Evolutionary conservation across 441 rosid genomes (phyloP), one percentile per base, ranked within the genome.

Genomic region (Syzygium malaccense): DNA sequence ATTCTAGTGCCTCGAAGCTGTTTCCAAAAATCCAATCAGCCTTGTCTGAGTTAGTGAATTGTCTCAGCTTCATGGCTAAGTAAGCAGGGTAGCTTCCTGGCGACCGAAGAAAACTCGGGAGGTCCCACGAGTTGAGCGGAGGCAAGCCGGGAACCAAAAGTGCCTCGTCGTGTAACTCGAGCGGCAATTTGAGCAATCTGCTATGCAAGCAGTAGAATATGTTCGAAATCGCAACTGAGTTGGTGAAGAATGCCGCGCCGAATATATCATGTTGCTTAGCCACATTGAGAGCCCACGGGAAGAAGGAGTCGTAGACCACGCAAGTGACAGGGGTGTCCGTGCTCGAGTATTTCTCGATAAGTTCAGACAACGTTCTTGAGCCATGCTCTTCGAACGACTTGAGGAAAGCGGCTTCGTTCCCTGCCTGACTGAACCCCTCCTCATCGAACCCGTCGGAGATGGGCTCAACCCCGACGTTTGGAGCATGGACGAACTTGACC

Each of bases 201-300:
- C 49, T 83, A 62, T 91, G 92, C 55, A 93, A 85, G 23, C 91
- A 89, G 86, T 90, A 88, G 87, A 95, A 89, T 60, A 95, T 91
- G 87, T 89, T 91, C 12, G 92, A 93, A 6, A 93, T 95, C 1
- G 95, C 79, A 20, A 94, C 93, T 10, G 94, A 94, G 80, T 96
- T 96, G 30, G 98, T 97, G 68, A 96, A 95, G 89, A 96, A 97
- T 15, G 94, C 57, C 18, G 95, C 97, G 6, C 95, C 97, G 20
- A 89, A 91, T 45, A 95, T 62, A 0, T 93, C 95, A 32, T 89
- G 92, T 53, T 90, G 89, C 93, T 92, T 95, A 20, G 97, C 97
- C 55, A 97, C 97, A 51, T 95, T 96, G 85, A 96, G 95, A 66
- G 93, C 99, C 98, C 98, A 96, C 0, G 97, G 97, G 55, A 96